Conservation (phyloP, 2,329 filamentous ascomycete genomes). For the Fusarium brachygibbosum region DNA sequence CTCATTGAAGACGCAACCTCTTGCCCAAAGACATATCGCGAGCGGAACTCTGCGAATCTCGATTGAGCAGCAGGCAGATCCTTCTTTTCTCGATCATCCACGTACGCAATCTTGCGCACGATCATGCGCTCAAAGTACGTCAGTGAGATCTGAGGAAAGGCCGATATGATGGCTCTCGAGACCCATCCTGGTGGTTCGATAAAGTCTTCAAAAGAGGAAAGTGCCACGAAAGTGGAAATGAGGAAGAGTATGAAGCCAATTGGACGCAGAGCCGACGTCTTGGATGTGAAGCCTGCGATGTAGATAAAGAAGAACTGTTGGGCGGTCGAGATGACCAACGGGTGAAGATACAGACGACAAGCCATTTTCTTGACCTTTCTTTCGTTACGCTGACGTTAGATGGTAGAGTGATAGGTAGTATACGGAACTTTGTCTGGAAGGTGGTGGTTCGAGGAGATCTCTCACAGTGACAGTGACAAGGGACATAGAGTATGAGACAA, state of each 20-base stretch:
- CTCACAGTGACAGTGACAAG: background rate
- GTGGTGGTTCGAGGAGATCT: background rate
- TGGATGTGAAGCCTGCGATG: slow-evolving; percentile 39
- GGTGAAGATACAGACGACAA: slow-evolving; percentile 35
- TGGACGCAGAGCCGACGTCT: slow-evolving; percentile 32
- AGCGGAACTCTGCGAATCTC: slow-evolving; percentile 1
- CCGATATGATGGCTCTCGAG: slow-evolving; percentile 32
- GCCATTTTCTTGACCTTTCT: slow-evolving; percentile 13
- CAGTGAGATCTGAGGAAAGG: slow-evolving; percentile 40
- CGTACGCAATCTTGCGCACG: slow-evolving; percentile 38
- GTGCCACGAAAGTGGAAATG: slow-evolving; percentile 36
- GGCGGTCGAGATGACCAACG: slow-evolving; percentile 33
- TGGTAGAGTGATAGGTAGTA: background rate
- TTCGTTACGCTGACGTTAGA: background rate
- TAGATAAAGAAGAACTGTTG: slow-evolving; percentile 46
- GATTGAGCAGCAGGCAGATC: slow-evolving; percentile 4
- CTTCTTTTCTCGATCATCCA: slow-evolving; percentile 14
- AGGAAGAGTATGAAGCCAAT: slow-evolving; percentile 38
- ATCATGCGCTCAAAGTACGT: slow-evolving; percentile 45
- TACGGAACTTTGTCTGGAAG: background rate
- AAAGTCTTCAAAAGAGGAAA: slow-evolving; percentile 31
- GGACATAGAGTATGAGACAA: too few species aligned
- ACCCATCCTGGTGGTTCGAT: slow-evolving; percentile 44
- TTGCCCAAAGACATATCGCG: slow-evolving; percentile 41
- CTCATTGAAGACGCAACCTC: slow-evolving; percentile 43